These are phyloP conservation scores for Hygrophila difformis DNA, from an alignment of 257 asterid genomes.

Conservation along the genomic window DNA sequence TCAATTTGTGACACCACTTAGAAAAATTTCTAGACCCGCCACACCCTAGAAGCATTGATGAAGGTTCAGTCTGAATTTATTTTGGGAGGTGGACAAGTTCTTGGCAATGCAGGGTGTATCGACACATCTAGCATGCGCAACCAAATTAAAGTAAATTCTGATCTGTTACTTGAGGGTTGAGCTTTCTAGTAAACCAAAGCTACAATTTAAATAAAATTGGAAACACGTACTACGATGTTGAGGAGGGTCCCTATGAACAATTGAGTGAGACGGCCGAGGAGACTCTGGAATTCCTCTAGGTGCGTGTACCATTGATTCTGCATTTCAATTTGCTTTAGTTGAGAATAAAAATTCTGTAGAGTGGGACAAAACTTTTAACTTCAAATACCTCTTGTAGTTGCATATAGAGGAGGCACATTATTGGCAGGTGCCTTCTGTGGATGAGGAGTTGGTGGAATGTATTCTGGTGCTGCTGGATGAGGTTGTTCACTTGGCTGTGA, in stretches of 20 bases:
- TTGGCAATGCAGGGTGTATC: too few relatives aligned
- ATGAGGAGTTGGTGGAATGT: too few relatives aligned
- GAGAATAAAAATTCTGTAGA: neutral
- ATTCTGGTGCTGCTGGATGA: constrained; percentile 24
- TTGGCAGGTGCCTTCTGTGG: constrained; percentile 28
- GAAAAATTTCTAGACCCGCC: too few relatives aligned
- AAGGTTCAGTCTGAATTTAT: too few relatives aligned
- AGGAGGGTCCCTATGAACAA: constrained; percentile 18
- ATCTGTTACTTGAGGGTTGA: too few relatives aligned
- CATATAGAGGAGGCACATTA: constrained; percentile 23
- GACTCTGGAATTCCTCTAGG: constrained; percentile 23
- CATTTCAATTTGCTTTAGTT: constrained; percentile 11
- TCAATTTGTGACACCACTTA: too few relatives aligned
- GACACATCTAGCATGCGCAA: too few relatives aligned
- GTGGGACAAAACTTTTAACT: constrained; percentile 1
- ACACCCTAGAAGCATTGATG: too few relatives aligned
- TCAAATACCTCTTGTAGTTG: constrained; percentile 42
- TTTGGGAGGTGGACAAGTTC: too few relatives aligned
- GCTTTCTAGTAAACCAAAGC: too few relatives aligned
- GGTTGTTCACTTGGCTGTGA: constrained; percentile 33
- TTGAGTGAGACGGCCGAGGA: constrained; percentile 17
- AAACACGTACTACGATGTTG: constrained; percentile 30
- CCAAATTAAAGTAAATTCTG: too few relatives aligned
- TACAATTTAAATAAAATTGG: too few relatives aligned
- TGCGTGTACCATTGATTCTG: constrained; percentile 27